A percentile compares a stretch with the other conserved stretches of the same genome.
Evolutionary conservation across 2,329 filamentous ascomycete species (phyloP).

Genomic region (Cladosporium sp.): DNA sequence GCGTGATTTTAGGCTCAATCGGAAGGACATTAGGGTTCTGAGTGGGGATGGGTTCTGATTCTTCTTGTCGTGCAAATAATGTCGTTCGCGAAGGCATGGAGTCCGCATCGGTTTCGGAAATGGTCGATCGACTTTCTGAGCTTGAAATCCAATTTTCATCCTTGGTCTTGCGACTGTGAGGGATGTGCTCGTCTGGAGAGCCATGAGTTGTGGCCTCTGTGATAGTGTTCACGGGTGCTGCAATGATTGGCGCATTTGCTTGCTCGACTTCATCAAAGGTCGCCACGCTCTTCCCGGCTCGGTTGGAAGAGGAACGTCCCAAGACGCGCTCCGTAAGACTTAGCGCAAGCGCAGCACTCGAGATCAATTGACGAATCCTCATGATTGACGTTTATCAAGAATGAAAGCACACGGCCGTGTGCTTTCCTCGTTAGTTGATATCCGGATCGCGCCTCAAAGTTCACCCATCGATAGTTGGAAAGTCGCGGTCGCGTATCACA

Average conservation of each 20-base stretch:
- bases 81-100: background rate
- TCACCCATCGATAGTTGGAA: slow-evolving; percentile 1
- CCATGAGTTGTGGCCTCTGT: background rate
- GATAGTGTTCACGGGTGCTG: background rate
- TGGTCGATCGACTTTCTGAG: background rate
- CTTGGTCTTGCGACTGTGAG: background rate
- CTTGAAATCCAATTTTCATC: background rate
- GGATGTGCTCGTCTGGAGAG: background rate
- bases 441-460: background rate
- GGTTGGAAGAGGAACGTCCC: background rate
- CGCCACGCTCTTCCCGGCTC: background rate
- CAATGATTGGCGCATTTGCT: background rate
- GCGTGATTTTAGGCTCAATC: slow-evolving; percentile 69
- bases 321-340: background rate
- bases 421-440: background rate
- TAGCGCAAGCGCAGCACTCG: slow-evolving; percentile 1
- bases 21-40: slow-evolving; percentile 48
- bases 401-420: background rate
- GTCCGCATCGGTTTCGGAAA: background rate
- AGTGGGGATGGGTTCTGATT: background rate
- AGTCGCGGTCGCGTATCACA: background rate
- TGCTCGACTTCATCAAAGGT: background rate
- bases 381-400: background rate
- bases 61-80: background rate
- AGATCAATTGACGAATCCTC: background rate